These are phyloP conservation scores for Termitomyces bulborhizus DNA, from an alignment of 768 basidiomycete genomes.

Conservation along the genomic window DNA sequence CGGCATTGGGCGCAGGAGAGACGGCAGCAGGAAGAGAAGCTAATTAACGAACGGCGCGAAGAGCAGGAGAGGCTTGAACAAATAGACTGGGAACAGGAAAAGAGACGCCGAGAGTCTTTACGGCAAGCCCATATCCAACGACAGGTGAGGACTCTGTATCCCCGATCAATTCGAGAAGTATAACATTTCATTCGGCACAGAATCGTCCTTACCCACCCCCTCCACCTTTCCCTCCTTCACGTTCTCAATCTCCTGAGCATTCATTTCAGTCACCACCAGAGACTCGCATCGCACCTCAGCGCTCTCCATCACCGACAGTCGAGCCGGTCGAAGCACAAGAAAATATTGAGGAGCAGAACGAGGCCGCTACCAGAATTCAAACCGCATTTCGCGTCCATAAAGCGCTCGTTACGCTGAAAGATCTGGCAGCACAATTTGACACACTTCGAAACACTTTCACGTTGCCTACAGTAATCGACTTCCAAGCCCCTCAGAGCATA, in stretches of 20 bases:
- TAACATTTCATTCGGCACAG: not conserved
- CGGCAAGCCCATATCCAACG: conserved; percentile 7
- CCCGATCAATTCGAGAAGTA: not conserved
- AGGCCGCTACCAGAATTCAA: conserved; percentile 44
- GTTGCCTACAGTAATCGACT: conserved; percentile 42
- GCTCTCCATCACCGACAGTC: conserved; percentile 1
- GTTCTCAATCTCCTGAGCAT: not conserved
- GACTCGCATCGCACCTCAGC: conserved; percentile 1
- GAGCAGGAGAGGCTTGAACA: conserved; percentile 12
- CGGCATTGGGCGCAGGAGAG: conserved; percentile 22
- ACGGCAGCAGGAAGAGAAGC: conserved; percentile 17
- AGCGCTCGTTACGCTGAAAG: conserved; percentile 33
- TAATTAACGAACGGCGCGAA: conserved; percentile 2
- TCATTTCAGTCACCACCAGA: not conserved
- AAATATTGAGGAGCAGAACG: conserved; percentile 25
- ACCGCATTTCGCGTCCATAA: conserved; percentile 36
- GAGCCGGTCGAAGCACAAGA: conserved; percentile 13
- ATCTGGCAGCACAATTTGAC: conserved; percentile 28
- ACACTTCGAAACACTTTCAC: conserved; percentile 34
- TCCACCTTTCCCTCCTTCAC: not conserved
- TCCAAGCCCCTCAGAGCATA: conserved; percentile 27
- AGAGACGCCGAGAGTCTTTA: conserved; percentile 5
- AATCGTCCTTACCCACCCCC: not conserved
- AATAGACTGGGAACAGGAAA: conserved; percentile 6
- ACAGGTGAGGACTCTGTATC: conserved; percentile 5